Base-by-base conservation (phyloP, 768 basidiomycete species). In the Sporobolomyces phaffii region DNA sequence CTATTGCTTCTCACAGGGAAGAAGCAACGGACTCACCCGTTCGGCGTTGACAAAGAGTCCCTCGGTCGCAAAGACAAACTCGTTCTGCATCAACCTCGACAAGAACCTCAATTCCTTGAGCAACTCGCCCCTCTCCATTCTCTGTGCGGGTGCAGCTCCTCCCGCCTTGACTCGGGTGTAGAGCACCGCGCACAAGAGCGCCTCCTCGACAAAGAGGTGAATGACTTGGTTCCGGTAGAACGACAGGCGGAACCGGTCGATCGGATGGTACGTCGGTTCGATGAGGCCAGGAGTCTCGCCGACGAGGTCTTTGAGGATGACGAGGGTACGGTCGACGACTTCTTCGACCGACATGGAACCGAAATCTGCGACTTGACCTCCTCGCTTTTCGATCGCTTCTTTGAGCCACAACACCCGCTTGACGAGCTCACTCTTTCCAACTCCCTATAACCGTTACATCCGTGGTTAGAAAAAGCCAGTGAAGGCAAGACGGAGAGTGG, bases 191-290 rank as follows among this genome's bases (percentile, higher is more conserved):
- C 63, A 67, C 10, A 65, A 64, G 34, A 68, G 26, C 7, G 65
- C 54, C 45, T 75, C 74, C 5, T 65, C 61, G 34, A 75, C 68
- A 47, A 75, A 75, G 17, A 73, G 60, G 47, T 75, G 74, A 18
- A 73, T 67, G 56, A 69, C 65, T 36, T 69, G 68, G 53, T 75
- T 75, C 14, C 74, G 68, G 59, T 72, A 72, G 51, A 73, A 73
- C 14, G 68, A 68, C 6, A 75, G 68, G 49, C 72, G 70, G 67
- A 75, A 70, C 4, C 70, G 68, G 17, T 60, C 62, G 17, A 62
- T n/a, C 2, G 74, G 63, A 50, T 59, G 72, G 38, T 65, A 72
- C 8, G 74, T 75, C 33, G 65, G 54, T 41, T 75, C 74, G 45
- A 75, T 60, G 11, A 75, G 61, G 26, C 69, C 70, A 9, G 31